These are phyloP conservation scores for Phylloboletellus chloephorus DNA, from an alignment of 1,284 basidiomycete genomes.

Conservation along the genomic window DNA sequence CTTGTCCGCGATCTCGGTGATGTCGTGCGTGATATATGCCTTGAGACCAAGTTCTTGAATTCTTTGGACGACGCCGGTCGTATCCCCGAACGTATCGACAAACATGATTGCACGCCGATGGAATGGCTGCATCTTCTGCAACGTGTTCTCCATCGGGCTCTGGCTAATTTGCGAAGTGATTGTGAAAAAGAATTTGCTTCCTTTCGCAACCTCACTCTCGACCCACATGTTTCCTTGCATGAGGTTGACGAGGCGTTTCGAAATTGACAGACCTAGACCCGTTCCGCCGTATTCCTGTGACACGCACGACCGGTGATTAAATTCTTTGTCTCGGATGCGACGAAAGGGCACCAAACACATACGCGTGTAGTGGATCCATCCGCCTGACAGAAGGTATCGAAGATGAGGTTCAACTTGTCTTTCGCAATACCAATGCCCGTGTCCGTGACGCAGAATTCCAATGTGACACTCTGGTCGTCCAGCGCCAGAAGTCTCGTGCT, in stretches of 20 bases:
- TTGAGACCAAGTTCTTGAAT: constrained; percentile 82
- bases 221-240: constrained; percentile 99
- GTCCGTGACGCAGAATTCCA: constrained; percentile 97
- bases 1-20: constrained; percentile 75
- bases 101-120: constrained; percentile 80
- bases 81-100: constrained; percentile 81
- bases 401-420: constrained; percentile 97
- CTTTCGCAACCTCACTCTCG: constrained; percentile 86
- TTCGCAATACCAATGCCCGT: constrained; percentile 99
- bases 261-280: constrained; percentile 93
- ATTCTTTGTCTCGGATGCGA: constrained; percentile 9
- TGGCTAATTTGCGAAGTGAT: constrained; percentile 81
- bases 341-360: constrained; percentile 26
- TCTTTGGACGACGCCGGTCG: constrained; percentile 71
- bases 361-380: constrained; percentile 91
- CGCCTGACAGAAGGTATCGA: constrained; percentile 99
- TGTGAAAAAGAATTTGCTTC: constrained; percentile 97
- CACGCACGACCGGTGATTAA: constrained; percentile 22
- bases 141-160: constrained; percentile 65
- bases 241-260: constrained; percentile 91
- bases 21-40: constrained; percentile 73
- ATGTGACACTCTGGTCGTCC: constrained; percentile 75
- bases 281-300: constrained; percentile 93
- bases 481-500: constrained; percentile 76
- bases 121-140: constrained; percentile 75